phyloP scores from a whole-genome alignment of 805 yeast genomes.

The Saturnispora besseyi region DNA sequence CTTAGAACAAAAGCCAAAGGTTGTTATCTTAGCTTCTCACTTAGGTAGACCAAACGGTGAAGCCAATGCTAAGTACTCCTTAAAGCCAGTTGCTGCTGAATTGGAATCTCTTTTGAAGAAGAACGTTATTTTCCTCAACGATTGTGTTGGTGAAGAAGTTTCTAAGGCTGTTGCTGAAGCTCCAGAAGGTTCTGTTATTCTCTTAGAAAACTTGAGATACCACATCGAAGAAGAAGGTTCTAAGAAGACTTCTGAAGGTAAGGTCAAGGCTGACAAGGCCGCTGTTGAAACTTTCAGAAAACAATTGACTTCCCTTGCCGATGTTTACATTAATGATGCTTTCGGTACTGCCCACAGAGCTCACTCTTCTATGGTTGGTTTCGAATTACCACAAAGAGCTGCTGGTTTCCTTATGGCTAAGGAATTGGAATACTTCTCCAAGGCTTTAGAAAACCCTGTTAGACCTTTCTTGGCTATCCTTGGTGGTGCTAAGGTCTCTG shows the following conservation, averaged over 20 bases:
- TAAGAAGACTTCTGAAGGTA: slow-evolving; percentile 78
- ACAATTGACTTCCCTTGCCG: slow-evolving; percentile 86
- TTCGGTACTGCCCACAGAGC: slow-evolving; percentile 99
- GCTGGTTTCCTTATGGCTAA: slow-evolving; percentile 98
- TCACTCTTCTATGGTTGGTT: slow-evolving; percentile 98
- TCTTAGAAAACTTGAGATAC: slow-evolving; percentile 96
- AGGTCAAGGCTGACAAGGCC: slow-evolving; percentile 84
- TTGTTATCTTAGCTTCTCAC: slow-evolving; percentile 89
- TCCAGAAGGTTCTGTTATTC: slow-evolving; percentile 70
- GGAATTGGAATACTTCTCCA: slow-evolving; percentile 95
- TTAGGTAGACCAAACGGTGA: slow-evolving; percentile 99
- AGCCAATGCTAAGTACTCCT: slow-evolving; percentile 72
- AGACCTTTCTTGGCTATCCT: slow-evolving; percentile 98
- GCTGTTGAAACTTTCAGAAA: slow-evolving; percentile 82
- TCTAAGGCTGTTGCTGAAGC: slow-evolving; percentile 70
- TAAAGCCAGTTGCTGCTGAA: slow-evolving; percentile 90
- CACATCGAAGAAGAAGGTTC: slow-evolving; percentile 96
- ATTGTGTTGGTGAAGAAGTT: slow-evolving; percentile 90
- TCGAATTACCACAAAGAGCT: slow-evolving; percentile 91
- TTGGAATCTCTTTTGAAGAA: slow-evolving; percentile 66
- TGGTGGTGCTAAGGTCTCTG: slow-evolving; percentile 99
- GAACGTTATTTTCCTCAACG: slow-evolving; percentile 73
- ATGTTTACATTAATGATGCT: slow-evolving; percentile 95
- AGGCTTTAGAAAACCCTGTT: slow-evolving; percentile 95
- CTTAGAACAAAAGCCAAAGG: slow-evolving; percentile 83